Evolutionary conservation across 2,329 filamentous ascomycete genomes (phyloP), one percentile per base, ranked within the genome.

Genomic region (Trichoderma sp.): DNA sequence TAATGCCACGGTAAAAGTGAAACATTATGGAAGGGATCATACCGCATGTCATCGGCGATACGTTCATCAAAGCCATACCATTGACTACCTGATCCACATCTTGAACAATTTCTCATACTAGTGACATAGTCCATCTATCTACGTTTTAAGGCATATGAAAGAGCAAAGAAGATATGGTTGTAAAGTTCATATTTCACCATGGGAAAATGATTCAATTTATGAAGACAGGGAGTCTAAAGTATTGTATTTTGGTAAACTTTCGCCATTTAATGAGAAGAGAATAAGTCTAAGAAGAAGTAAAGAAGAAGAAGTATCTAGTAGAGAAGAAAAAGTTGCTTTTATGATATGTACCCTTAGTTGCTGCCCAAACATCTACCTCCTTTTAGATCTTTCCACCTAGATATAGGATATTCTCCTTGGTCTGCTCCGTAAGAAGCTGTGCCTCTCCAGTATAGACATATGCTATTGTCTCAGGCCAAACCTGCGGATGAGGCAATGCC

Each of bases 401-500:
- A 74, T 89, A 86, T 68, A 83, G 66, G 60, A 90, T 86, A 73
- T 90, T 90, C 72, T 86, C 81, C 70, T 77, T 83, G 58, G 88
- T 83, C 2, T 82, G 82, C 12, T 82, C 80, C 1, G 84, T 87
- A 63, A 85, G 71, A 14, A 81, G 73, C 60, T 83, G 80, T 14
- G 83, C 83, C 68, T 83, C 80, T 43, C 86, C 86, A 0, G 85
- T 88, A 76, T 90, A 90, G 30, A 88, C 81, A 75, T 87, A 86
- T 4, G 81, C 80, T n/a, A 89, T 80, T 0, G 88, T 89, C 69
- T 87, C 84, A 3, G 78, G 76, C 89, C 89, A 91, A 8, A 82
- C 85, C 65, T 85, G 83, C 1, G 89, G 88, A 71, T 86, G 82
- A 1, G 89, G 89, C 70, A 91, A 74, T 0, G 88, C 88, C 11